These are phyloP conservation scores for Phytophthora cryptogea DNA, from an alignment of 352 stramenopile genomes.

Conservation along the genomic window DNA sequence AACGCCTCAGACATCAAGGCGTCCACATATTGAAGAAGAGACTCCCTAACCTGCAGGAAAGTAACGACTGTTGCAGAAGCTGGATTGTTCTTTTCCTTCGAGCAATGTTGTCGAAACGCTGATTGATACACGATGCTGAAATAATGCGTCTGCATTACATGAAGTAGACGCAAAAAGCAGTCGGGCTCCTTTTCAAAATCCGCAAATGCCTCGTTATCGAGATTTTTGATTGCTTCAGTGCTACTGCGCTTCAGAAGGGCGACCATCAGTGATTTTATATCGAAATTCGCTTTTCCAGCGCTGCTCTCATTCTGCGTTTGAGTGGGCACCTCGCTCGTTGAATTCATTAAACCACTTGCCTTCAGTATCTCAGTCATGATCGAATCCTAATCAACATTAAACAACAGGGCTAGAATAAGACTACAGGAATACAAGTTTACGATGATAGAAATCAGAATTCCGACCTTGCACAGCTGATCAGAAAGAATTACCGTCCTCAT, in stretches of 20 bases:
- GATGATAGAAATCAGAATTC: constrained; percentile 1
- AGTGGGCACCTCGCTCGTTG: neutral
- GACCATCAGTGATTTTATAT: constrained; percentile 31
- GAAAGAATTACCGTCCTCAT: constrained; percentile 36
- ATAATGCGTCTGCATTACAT: constrained; percentile 48
- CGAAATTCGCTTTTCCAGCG: constrained; percentile 7
- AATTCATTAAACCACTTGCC: constrained; percentile 3
- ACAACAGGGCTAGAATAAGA: constrained; percentile 5
- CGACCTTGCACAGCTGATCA: constrained; percentile 28
- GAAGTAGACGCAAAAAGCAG: constrained; percentile 42
- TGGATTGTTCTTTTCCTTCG: neutral
- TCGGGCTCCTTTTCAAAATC: constrained; percentile 24
- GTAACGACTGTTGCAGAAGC: neutral
- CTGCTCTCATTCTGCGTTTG: constrained; percentile 5
- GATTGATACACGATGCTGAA: constrained; percentile 36
- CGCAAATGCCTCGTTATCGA: constrained; percentile 22
- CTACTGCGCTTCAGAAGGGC: constrained; percentile 28
- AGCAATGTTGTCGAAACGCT: neutral
- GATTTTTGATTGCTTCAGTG: constrained; percentile 22
- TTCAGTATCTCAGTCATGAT: constrained; percentile 34
- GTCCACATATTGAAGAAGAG: constrained; percentile 48
- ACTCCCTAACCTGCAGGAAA: constrained; percentile 28
- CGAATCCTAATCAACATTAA: constrained; percentile 17
- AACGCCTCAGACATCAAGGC: constrained; percentile 37
- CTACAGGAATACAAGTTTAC: neutral